Percentiles rank a stretch among this genome's conserved stretches.
Conservation (phyloP, 805 yeast species). For the Spathaspora arborariae region DNA sequence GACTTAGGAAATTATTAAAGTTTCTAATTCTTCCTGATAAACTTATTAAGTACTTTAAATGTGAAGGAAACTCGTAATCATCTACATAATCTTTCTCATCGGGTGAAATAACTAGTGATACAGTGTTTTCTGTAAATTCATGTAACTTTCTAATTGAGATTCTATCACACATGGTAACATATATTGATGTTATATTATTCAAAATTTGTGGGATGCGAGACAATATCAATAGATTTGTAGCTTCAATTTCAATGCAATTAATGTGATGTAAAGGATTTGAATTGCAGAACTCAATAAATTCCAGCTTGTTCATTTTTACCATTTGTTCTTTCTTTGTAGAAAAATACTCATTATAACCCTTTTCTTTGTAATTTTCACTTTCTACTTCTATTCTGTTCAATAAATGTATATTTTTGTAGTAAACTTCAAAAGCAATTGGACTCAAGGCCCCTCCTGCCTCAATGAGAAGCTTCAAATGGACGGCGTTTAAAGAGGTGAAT, state of each 20-base stretch:
- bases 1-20: background rate
- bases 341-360: background rate
- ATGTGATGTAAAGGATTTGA: background rate
- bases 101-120: background rate
- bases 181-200: background rate
- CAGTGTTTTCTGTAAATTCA: background rate
- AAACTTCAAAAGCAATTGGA: background rate
- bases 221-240: background rate
- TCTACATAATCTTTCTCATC: background rate
- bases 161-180: background rate
- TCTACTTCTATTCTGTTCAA: background rate
- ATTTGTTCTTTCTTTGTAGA: background rate
- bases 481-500: background rate
- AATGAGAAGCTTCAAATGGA: background rate
- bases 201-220: background rate
- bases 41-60: background rate
- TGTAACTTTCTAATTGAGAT: background rate
- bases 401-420: background rate
- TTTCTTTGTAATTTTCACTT: background rate
- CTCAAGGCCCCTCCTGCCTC: background rate
- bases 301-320: background rate
- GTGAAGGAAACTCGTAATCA: background rate
- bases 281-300: background rate
- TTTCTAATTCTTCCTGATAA: background rate
- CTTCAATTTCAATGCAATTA: background rate